These are phyloP conservation scores for Apophysomyces elegans DNA, from an alignment of 371 early-diverging fungal genomes.

Conservation along the genomic window DNA sequence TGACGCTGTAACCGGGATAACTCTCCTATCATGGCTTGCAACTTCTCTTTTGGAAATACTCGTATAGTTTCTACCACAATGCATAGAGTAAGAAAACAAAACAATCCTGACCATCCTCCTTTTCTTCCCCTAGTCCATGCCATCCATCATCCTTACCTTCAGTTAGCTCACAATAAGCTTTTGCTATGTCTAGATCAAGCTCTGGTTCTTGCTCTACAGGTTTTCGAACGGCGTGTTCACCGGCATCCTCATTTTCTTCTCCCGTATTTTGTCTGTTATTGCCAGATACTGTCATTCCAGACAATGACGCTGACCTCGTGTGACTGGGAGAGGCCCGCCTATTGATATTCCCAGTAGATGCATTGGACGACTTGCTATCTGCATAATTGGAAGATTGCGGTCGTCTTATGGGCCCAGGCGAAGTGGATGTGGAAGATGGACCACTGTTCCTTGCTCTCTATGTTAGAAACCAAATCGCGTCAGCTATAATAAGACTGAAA, in stretches of 20 bases:
- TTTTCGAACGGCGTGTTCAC: constrained; percentile 17
- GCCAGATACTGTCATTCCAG: constrained; percentile 17
- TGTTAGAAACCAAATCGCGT: too few species aligned
- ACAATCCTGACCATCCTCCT: not conserved
- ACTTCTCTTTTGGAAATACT: constrained; percentile 60
- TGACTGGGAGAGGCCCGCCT: constrained; percentile 20
- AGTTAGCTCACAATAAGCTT: constrained; percentile 56
- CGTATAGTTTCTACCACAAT: constrained; percentile 57
- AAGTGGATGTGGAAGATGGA: not conserved
- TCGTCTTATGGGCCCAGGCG: constrained; percentile 13
- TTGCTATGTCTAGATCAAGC: constrained; percentile 55
- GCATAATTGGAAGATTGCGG: constrained; percentile 25
- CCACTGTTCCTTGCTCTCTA: constrained; percentile 14
- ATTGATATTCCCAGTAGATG: constrained; percentile 21
- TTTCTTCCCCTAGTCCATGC: not conserved
- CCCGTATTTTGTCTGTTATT: not conserved
- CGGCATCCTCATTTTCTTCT: not conserved
- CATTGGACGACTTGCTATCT: not conserved
- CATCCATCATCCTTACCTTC: constrained; percentile 36
- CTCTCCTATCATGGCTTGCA: constrained; percentile 58
- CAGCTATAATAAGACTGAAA: not conserved
- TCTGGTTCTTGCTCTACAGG: constrained; percentile 48
- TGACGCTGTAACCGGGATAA: constrained; percentile 60
- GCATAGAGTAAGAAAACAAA: not conserved
- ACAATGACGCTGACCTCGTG: constrained; percentile 19